Percentiles rank a stretch among this genome's conserved stretches.
Conservation (phyloP, 2,329 filamentous ascomycete species). For the Claviceps digitariae region DNA sequence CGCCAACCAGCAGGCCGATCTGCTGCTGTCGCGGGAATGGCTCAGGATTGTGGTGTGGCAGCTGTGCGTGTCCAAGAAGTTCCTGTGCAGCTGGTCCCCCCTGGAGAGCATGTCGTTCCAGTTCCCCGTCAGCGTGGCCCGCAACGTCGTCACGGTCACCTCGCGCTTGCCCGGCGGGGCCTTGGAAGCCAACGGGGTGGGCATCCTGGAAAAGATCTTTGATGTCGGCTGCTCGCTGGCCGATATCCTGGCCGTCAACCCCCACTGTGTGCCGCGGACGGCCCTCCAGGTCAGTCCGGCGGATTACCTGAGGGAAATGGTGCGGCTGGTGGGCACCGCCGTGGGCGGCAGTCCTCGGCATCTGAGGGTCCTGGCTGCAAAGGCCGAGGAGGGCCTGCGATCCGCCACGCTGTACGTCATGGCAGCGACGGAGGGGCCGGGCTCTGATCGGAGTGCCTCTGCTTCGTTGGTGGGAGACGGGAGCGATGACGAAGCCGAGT, state of each 20-base stretch:
- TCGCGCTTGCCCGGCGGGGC: conserved; percentile 12
- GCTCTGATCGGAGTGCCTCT: not conserved
- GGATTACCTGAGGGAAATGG: conserved; percentile 1
- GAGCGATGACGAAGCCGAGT: not conserved
- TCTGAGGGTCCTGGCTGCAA: not conserved
- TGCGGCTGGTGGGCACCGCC: not conserved
- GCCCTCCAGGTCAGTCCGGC: not conserved
- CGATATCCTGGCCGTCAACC: conserved; percentile 8
- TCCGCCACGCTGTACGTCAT: not conserved
- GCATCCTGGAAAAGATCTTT: conserved; percentile 20
- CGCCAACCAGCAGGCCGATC: conserved; percentile 13
- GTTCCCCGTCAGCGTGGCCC: conserved; percentile 14
- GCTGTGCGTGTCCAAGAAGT: conserved; percentile 12
- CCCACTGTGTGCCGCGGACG: conserved; percentile 1
- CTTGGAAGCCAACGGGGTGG: conserved; percentile 20
- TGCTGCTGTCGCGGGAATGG: conserved; percentile 15
- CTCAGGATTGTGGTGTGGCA: conserved; percentile 16
- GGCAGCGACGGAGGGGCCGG: not conserved
- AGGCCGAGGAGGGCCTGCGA: conserved; percentile 1
- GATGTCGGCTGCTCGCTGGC: conserved; percentile 20
- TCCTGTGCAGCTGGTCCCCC: conserved; percentile 6
- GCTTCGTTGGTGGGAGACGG: not conserved
- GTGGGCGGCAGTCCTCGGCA: conserved; percentile 1
- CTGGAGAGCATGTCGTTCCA: conserved; percentile 14
- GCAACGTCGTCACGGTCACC: conserved; percentile 13